A percentile compares a stretch with the other conserved stretches of the same genome.
These are phyloP conservation scores for Thalassiosira profunda DNA, from an alignment of 108 stramenopile genomes.

Conservation along the genomic window DNA sequence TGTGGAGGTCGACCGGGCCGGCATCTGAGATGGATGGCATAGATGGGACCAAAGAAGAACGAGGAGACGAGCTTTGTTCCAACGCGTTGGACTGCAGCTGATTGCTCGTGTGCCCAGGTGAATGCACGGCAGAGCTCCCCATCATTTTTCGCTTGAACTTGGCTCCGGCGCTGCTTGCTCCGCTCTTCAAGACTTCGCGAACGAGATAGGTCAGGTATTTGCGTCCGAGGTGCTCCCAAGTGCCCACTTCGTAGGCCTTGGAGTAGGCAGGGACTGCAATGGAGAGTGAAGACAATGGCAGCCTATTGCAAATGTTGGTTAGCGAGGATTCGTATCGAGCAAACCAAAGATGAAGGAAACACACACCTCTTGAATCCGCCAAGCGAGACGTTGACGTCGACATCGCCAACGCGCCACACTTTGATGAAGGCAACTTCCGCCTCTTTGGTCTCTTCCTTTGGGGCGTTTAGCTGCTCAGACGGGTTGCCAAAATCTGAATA, in stretches of 20 bases:
- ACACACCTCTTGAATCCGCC: constrained; percentile 48
- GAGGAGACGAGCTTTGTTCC: constrained; percentile 5
- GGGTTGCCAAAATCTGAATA: not conserved
- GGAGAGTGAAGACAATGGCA: constrained; percentile 29
- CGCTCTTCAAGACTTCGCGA: constrained; percentile 55
- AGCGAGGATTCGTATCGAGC: too few relatives aligned
- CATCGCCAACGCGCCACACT: constrained; percentile 52
- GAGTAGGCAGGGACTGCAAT: constrained; percentile 50
- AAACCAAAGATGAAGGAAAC: too few relatives aligned
- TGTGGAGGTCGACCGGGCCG: not conserved
- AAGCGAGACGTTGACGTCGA: constrained; percentile 43
- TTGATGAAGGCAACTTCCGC: constrained; percentile 51
- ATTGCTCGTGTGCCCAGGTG: not conserved
- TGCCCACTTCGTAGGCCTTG: constrained; percentile 49
- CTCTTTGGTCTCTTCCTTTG: not conserved
- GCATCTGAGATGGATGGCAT: too few relatives aligned
- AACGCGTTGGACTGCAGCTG: not conserved
- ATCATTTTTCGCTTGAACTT: constrained; percentile 44
- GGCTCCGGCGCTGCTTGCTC: constrained; percentile 47
- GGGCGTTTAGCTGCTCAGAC: not conserved
- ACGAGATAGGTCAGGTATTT: constrained; percentile 51
- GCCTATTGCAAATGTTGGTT: too few relatives aligned
- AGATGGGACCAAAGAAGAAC: too few relatives aligned
- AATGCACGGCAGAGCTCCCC: constrained; percentile 3
- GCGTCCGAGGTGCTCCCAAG: constrained; percentile 34